These are phyloP conservation scores for Ascoidea rubescens DNA, from an alignment of 805 yeast species.

Conservation along the genomic window DNA sequence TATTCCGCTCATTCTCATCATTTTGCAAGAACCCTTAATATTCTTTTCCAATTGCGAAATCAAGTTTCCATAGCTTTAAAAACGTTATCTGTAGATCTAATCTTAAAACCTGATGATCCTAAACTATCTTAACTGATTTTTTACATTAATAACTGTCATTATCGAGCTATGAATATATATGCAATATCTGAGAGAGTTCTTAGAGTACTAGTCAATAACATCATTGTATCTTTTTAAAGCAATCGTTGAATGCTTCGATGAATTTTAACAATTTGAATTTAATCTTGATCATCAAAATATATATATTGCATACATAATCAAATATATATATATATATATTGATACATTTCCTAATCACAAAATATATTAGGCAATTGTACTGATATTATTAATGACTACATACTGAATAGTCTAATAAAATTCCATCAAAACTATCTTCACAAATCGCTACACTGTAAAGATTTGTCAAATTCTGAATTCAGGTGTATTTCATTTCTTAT, in stretches of 20 bases:
- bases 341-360: neutral
- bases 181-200: slow-evolving; percentile 1
- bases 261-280: neutral
- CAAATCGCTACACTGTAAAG: too few species aligned
- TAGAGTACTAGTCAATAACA: slow-evolving; percentile 2
- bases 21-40: neutral
- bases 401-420: too few species aligned
- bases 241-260: slow-evolving; percentile 3
- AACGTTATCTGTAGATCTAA: neutral
- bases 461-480: too few species aligned
- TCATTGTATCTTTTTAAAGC: slow-evolving; percentile 1
- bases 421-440: too few species aligned
- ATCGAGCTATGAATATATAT: neutral
- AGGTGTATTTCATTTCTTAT: too few species aligned
- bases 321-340: too few species aligned
- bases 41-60: neutral
- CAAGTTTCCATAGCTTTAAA: too few species aligned
- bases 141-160: neutral
- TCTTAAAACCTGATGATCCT: too few species aligned
- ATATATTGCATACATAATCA: too few species aligned
- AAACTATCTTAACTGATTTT: too few species aligned
- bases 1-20: too few species aligned
- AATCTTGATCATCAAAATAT: too few species aligned
- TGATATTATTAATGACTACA: neutral
- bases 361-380: neutral